Evolutionary conservation across 768 basidiomycete species (phyloP).

Genomic region (Lactifluus subvellereus): DNA sequence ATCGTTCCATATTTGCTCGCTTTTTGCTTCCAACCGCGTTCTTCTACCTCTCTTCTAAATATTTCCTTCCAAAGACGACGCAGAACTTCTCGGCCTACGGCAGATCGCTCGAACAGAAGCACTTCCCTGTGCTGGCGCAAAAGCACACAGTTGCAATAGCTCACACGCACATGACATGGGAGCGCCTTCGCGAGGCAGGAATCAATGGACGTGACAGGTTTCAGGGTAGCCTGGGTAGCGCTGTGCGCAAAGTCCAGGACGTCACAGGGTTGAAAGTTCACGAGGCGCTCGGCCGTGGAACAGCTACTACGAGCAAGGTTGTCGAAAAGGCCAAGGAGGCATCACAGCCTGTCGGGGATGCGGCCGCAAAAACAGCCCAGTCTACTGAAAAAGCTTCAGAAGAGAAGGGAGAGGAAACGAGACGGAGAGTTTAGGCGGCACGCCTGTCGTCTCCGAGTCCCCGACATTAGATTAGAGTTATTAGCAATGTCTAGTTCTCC

Average conservation of each 20-base stretch:
- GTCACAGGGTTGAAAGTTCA: constrained; percentile 58
- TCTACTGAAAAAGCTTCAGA: not conserved
- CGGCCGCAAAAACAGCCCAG: not conserved
- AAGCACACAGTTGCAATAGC: constrained; percentile 60
- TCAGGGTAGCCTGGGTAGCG: constrained; percentile 39
- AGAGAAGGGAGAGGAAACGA: not conserved
- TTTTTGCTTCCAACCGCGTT: constrained; percentile 71
- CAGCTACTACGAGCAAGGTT: constrained; percentile 10
- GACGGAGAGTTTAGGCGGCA: not conserved
- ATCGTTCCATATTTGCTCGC: constrained; percentile 63
- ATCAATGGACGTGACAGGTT: constrained; percentile 41
- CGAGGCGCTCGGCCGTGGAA: constrained; percentile 15
- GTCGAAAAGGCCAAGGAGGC: constrained; percentile 22
- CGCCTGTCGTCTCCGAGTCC: not conserved
- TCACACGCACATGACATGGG: constrained; percentile 55
- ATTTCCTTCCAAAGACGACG: constrained; percentile 85
- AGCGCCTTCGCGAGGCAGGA: constrained; percentile 48
- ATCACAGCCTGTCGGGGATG: not conserved
- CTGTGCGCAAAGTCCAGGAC: constrained; percentile 55
- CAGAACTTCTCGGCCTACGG: constrained; percentile 62
- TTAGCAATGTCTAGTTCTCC: constrained; percentile 6
- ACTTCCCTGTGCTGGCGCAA: constrained; percentile 63
- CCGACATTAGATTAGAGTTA: constrained; percentile 17
- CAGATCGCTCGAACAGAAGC: constrained; percentile 60
- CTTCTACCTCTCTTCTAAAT: constrained; percentile 58